Percentiles rank a stretch among this genome's conserved stretches.
Conservation (phyloP, 2,329 filamentous ascomycete genomes). For the Pestalotiopsis sp. region DNA sequence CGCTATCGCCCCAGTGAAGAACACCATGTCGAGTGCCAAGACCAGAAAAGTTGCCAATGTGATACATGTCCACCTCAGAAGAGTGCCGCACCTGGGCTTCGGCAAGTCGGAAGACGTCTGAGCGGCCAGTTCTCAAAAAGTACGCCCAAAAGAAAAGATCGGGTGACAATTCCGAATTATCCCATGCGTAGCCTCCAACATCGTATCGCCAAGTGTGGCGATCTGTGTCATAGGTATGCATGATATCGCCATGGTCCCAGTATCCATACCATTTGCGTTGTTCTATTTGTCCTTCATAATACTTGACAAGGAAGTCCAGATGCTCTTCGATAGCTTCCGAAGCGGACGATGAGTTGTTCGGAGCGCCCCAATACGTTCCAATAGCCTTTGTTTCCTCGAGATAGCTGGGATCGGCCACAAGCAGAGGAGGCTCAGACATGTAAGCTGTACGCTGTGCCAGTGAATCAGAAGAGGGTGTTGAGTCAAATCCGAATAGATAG, state of each 20-base stretch:
- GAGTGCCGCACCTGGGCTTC: conserved; percentile 63
- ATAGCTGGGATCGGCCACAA: conserved; percentile 50
- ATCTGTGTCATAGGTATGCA: conserved; percentile 63
- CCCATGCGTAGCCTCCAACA: conserved; percentile 66
- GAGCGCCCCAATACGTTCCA: conserved; percentile 57
- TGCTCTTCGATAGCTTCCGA: conserved; percentile 50
- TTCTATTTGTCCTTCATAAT: conserved; percentile 58
- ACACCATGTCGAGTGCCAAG: conserved; percentile 66
- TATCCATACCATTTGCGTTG: conserved; percentile 66
- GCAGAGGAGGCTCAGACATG: conserved; percentile 54
- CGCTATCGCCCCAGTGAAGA: conserved; percentile 63
- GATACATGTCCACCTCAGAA: conserved; percentile 65
- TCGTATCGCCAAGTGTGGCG: conserved; percentile 66
- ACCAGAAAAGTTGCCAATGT: conserved; percentile 59
- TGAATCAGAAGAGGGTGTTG: conserved; percentile 51
- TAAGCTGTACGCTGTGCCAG: conserved; percentile 46
- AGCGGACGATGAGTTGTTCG: conserved; percentile 30
- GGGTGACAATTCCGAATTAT: conserved; percentile 65
- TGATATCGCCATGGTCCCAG: conserved; percentile 64
- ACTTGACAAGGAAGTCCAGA: conserved; percentile 58
- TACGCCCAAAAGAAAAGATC: conserved; percentile 67
- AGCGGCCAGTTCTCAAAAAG: conserved; percentile 61
- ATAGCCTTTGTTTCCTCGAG: conserved; percentile 56
- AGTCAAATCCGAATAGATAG: conserved; percentile 53
- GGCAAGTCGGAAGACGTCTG: conserved; percentile 61